Base-by-base conservation (phyloP, 2,329 filamentous ascomycete species). In the Ophiostoma triangulosporum region DNA sequence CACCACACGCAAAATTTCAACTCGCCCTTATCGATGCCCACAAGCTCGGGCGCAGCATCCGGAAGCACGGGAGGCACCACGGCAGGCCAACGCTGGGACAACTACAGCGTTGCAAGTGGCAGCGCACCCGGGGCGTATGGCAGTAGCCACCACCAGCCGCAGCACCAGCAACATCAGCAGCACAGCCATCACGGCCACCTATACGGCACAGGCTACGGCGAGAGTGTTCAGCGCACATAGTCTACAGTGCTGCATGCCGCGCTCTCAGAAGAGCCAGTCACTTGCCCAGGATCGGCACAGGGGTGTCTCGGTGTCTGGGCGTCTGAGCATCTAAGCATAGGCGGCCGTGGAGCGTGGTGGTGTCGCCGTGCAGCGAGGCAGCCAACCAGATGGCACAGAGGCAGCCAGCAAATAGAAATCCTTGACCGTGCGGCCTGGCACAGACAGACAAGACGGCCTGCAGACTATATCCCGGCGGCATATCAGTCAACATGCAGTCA, bases 161-260 rank as follows among this genome's bases (percentile, higher is more conserved):
- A 58, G 33, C 56, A 56, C n/a, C 48, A 55, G 24, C 43, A 50
- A 6, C 51, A 43, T 3, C 57, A 57, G 24, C 52, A 56, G 24
- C 52, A 56, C 6, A 26, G 50, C n/a, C 54, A 59, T n/a, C 48
- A 56, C 24, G 48, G 49, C 17, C 56, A 58, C 20, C 36, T 60
- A 36, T 60, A 60, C 20, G 48, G 53, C 52, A 51, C 52, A 7
- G 52, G 52, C 27, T 60, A 60, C 33, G 57, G 56, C 20, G 58
- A 59, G 29, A 52, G 32, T 38, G 51, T 52, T 22, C 57, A 57
- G 43, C 57, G 59, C 14, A 48, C 59, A 27, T 59, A 59, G 36
- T 27, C 20, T 7, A 8, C 3, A 11, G 24, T 27, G 20, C 20
- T 32, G 20, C 24, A 20, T n/a, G n/a, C n/a, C n/a, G n/a, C n/a